Evolutionary conservation across 345 rosid species (phyloP).

Genomic region (Pistacia integerrima): DNA sequence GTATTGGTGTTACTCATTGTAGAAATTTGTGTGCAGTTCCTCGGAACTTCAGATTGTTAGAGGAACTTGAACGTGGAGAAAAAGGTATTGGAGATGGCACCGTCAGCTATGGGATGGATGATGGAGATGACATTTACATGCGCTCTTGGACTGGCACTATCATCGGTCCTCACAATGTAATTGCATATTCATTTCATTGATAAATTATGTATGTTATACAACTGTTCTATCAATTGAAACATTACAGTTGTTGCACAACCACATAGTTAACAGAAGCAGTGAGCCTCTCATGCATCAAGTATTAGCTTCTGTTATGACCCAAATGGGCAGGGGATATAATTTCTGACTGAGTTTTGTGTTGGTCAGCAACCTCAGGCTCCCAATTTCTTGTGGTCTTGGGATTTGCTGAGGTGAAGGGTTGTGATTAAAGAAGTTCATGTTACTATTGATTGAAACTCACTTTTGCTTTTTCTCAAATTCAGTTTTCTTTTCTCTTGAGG

Average conservation of each 20-base stretch:
- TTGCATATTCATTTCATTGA: constrained; percentile 18
- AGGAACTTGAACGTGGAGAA: constrained; percentile 93
- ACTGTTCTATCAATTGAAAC: constrained; percentile 1
- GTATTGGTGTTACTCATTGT: constrained; percentile 8
- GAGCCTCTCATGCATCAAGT: not conserved
- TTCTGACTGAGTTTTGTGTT: not conserved
- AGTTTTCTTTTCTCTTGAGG: not conserved
- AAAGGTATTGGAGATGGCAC: constrained; percentile 91
- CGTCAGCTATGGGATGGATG: constrained; percentile 95
- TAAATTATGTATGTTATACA: not conserved
- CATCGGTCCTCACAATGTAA: constrained; percentile 92
- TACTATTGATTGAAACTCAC: not conserved
- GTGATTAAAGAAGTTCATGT: not conserved
- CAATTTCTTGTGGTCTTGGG: not conserved
- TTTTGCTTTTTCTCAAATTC: not conserved
- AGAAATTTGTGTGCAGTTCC: constrained; percentile 52
- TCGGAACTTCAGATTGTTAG: constrained; percentile 78
- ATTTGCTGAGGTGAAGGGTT: not conserved
- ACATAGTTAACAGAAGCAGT: constrained; percentile 1
- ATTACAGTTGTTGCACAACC: not conserved
- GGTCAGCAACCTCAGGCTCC: not conserved
- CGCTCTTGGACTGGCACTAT: constrained; percentile 94
- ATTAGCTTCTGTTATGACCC: not conserved
- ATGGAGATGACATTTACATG: constrained; percentile 88
- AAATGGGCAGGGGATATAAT: not conserved